phyloP scores from a whole-genome alignment of 441 rosid genomes.

The Corymbia calophylla region DNA sequence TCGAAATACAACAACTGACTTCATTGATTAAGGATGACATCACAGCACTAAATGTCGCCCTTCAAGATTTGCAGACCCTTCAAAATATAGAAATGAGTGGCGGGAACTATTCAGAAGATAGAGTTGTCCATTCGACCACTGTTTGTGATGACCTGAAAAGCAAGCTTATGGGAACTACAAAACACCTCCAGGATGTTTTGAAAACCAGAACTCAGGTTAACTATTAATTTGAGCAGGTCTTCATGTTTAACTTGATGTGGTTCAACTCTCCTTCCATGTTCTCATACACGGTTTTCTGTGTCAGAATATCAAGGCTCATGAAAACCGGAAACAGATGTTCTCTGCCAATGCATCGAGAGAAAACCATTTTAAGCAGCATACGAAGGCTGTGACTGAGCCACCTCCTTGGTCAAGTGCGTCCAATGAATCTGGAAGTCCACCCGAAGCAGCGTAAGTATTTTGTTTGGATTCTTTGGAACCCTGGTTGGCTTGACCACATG shows the following conservation, averaged over 20 bases:
- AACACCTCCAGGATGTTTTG: constrained; percentile 69
- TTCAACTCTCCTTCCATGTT: background rate
- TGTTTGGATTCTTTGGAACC: background rate
- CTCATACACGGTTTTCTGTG: background rate
- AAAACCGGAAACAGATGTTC: constrained; percentile 72
- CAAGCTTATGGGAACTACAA: constrained; percentile 79
- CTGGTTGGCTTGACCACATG: background rate
- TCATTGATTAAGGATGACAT: constrained; percentile 75
- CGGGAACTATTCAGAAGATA: constrained; percentile 70
- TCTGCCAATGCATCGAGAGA: constrained; percentile 65
- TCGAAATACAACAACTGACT: constrained; percentile 82
- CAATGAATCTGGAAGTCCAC: constrained; percentile 30
- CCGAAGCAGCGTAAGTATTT: constrained; percentile 44
- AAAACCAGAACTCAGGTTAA: constrained; percentile 82
- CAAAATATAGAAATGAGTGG: constrained; percentile 77
- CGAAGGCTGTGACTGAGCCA: constrained; percentile 52
- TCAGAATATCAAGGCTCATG: constrained; percentile 93
- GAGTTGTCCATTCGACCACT: constrained; percentile 63
- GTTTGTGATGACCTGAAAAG: constrained; percentile 82
- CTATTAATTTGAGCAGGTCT: background rate
- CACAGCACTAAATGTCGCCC: constrained; percentile 62
- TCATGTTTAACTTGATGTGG: background rate
- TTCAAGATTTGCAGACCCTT: constrained; percentile 74
- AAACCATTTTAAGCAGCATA: constrained; percentile 33
- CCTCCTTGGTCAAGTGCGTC: constrained; percentile 84